These are phyloP conservation scores for Diaporthe humulicola DNA, from an alignment of 2,329 filamentous ascomycete genomes.

Conservation along the genomic window DNA sequence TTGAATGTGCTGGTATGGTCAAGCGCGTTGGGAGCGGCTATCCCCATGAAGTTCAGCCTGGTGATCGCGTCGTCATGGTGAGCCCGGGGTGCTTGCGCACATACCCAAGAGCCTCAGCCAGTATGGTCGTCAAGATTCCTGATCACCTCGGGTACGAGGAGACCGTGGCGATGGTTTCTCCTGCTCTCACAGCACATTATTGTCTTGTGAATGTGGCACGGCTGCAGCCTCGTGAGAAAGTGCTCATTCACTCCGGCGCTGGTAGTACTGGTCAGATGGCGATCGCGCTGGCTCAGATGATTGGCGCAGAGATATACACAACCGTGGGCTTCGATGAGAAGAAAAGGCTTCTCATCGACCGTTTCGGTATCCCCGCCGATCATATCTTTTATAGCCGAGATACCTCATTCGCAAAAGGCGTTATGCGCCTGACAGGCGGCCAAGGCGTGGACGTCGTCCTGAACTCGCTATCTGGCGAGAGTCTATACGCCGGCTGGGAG, in stretches of 20 bases:
- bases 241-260: constrained; percentile 59
- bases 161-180: too few relatives aligned
- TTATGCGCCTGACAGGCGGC: constrained; percentile 19
- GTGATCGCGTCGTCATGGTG: constrained; percentile 32
- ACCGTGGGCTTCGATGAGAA: constrained; percentile 45
- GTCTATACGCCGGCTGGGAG: constrained; percentile 57
- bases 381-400: not conserved
- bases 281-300: constrained; percentile 51
- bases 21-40: too few relatives aligned
- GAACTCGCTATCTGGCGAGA: constrained; percentile 44
- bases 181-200: constrained; percentile 49
- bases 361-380: too few relatives aligned
- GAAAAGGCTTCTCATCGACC: too few relatives aligned
- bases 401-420: not conserved
- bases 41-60: too few relatives aligned
- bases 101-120: too few relatives aligned
- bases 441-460: constrained; percentile 28
- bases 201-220: constrained; percentile 51
- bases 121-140: too few relatives aligned
- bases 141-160: too few relatives aligned
- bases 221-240: constrained; percentile 45
- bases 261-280: constrained; percentile 58
- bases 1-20: too few relatives aligned
- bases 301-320: constrained; percentile 56
- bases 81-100: not conserved